Conservation (phyloP, 2,329 filamentous ascomycete species). For the Corynespora cassiicola region DNA sequence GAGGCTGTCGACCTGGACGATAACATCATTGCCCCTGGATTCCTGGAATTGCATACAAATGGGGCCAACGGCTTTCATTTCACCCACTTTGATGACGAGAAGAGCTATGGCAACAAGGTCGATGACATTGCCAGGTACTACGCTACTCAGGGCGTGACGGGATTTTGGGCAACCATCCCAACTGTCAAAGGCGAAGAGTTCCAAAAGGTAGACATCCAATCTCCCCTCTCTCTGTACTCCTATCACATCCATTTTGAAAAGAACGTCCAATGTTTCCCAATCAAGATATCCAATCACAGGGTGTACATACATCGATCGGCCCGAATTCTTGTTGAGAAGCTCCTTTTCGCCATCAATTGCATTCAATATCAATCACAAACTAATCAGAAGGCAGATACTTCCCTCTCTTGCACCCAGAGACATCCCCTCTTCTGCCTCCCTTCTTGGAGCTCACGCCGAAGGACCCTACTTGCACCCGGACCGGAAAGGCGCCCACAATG, state of each 20-base stretch:
- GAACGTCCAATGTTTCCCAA: no score
- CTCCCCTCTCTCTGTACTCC: no score
- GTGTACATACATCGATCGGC: no score
- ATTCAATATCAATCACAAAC: no score
- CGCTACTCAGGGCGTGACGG: constrained; percentile 59
- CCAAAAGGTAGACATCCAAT: constrained; percentile 42
- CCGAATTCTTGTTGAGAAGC: no score
- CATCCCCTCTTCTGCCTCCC: constrained; percentile 52
- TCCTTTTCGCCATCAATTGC: no score
- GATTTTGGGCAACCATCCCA: constrained; percentile 62
- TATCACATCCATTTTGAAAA: no score
- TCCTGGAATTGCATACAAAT: constrained; percentile 64
- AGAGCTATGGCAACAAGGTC: constrained; percentile 52
- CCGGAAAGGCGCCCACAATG: constrained; percentile 62
- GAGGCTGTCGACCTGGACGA: constrained; percentile 57
- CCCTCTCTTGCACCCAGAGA: constrained; percentile 54
- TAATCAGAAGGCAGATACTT: no score
- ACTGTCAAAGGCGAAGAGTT: constrained; percentile 57
- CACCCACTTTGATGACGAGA: constrained; percentile 54
- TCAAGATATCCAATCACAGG: no score
- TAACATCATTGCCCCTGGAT: constrained; percentile 60
- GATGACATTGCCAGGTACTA: constrained; percentile 57
- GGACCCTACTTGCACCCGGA: constrained; percentile 61
- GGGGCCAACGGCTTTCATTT: constrained; percentile 62
- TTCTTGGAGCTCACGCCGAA: constrained; percentile 64